Evolutionary conservation across 2,329 filamentous ascomycete species (phyloP), one percentile per base, ranked within the genome.

Genomic region (Trichoderma polysporum): DNA sequence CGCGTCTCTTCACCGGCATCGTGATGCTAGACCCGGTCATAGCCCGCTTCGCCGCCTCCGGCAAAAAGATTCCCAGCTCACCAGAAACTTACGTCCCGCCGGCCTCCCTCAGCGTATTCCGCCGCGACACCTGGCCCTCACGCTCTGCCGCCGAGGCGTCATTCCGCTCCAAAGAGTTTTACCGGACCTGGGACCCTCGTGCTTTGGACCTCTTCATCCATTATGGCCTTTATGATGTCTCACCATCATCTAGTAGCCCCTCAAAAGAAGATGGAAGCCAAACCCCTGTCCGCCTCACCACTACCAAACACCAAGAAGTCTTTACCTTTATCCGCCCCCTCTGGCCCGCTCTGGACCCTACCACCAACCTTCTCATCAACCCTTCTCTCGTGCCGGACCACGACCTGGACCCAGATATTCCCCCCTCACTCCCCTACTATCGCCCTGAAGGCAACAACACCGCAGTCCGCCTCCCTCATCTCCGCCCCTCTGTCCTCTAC

Each of bases 11-110:
- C 70, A 86, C 88, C 69, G 86, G 87, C 8, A 79, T 97, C 7
- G 82, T 97, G 52, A 85, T 97, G 35, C 81, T 97, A n/a, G 94
- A 97, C 75, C 93, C 94, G 0, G 91, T 95, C 69, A 90, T 97
- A 71, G 84, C 87, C 59, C 71, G 70, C 52, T 76, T 81, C 83
- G 71, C 72, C 69, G 70, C 79, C 75, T 70, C 74, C 76, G 78
- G 76, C 29, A 54, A 25, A 6, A 41, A 33, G 37, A 25, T 45
- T 13, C 35, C 33, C 35, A 45, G 35, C 35, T 63, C 59, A 10
- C 35, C 50, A 5, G 73, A 73, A 10, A 71, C 73, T 22, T 75
- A 75, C 35, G 73, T 74, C 27, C 73, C 75, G n/a, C 81, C 82
- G 0, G 86, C 87, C 4, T 79, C 83, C 65, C 82, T 88, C 27